These are phyloP conservation scores for Sugiyamaella japonica DNA, from an alignment of 1,139 yeast species.

Conservation along the genomic window DNA sequence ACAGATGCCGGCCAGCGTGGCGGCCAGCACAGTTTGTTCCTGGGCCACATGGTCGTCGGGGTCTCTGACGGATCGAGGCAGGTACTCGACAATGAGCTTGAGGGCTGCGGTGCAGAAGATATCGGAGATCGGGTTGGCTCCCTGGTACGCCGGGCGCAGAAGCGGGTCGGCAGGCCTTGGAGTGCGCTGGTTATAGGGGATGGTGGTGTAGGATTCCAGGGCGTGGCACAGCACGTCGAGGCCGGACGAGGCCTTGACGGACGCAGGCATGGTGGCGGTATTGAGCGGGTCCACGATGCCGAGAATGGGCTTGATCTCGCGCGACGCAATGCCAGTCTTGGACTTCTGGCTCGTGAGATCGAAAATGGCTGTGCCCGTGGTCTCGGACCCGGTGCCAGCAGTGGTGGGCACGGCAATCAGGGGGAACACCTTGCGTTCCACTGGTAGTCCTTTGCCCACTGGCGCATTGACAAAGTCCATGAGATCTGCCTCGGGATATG, in stretches of 20 bases:
- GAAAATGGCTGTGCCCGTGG: slow-evolving; percentile 48
- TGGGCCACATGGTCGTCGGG: slow-evolving; percentile 44
- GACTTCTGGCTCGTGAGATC: slow-evolving; percentile 41
- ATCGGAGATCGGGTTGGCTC: slow-evolving; percentile 47
- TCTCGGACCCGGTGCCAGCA: slow-evolving; percentile 50
- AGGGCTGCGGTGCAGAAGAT: slow-evolving; percentile 44
- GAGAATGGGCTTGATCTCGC: slow-evolving; percentile 43
- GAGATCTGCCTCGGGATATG: slow-evolving; percentile 43
- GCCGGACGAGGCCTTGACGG: slow-evolving; percentile 47
- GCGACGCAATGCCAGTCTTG: slow-evolving; percentile 45
- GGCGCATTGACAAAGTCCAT: slow-evolving; percentile 47
- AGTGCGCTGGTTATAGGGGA: slow-evolving; percentile 43
- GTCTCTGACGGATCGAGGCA: slow-evolving; percentile 43
- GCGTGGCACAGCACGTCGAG: slow-evolving; percentile 49
- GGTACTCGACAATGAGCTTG: slow-evolving; percentile 42
- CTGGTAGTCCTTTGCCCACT: slow-evolving; percentile 44
- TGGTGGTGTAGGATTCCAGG: slow-evolving; percentile 47
- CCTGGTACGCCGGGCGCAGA: slow-evolving; percentile 46
- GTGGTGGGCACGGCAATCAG: slow-evolving; percentile 48
- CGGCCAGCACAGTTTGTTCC: slow-evolving; percentile 44
- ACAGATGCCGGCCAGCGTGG: slow-evolving; percentile 47
- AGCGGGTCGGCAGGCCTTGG: slow-evolving; percentile 45
- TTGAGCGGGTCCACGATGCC: slow-evolving; percentile 47
- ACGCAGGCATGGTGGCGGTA: slow-evolving; percentile 45
- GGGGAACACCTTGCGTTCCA: slow-evolving; percentile 40